A percentile compares a stretch with the other conserved stretches of the same genome.
Conservation (phyloP, 2,329 filamentous ascomycete genomes). For the Magnaporthales sp. region DNA sequence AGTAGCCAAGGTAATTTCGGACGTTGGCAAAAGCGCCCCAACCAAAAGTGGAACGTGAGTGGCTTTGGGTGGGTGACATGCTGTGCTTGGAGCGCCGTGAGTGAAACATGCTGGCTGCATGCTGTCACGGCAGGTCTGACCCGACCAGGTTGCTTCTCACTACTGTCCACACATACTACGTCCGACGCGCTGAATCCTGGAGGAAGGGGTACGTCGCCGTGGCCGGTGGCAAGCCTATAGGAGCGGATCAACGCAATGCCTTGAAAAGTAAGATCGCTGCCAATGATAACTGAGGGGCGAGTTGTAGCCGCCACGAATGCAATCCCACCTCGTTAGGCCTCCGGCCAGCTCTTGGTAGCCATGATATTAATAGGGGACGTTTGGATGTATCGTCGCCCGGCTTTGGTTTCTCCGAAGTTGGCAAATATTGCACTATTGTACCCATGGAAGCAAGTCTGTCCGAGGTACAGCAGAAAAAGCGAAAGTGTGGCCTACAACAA, state of each 20-base stretch:
- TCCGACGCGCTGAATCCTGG: background rate
- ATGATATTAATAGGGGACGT: no score
- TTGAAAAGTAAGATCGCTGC: background rate
- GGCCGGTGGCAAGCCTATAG: background rate
- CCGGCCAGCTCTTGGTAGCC: no score
- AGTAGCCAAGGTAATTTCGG: background rate
- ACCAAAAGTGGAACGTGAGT: background rate
- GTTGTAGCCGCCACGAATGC: background rate
- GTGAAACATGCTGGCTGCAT: background rate
- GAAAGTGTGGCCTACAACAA: background rate
- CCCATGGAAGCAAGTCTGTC: background rate
- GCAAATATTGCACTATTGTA: background rate
- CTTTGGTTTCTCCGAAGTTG: background rate
- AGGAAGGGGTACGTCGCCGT: background rate
- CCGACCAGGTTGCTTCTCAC: background rate
- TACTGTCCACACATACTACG: no score
- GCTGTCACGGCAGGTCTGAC: background rate
- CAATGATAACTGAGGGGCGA: background rate
- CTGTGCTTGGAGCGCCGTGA: background rate
- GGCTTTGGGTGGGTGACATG: background rate
- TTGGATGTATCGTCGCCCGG: background rate
- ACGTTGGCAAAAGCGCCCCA: background rate
- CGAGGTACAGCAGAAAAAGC: background rate
- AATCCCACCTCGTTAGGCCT: background rate
- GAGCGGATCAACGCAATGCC: background rate